Evolutionary conservation across 441 rosid species (phyloP).

Genomic region (Francoa sonchifolia): DNA sequence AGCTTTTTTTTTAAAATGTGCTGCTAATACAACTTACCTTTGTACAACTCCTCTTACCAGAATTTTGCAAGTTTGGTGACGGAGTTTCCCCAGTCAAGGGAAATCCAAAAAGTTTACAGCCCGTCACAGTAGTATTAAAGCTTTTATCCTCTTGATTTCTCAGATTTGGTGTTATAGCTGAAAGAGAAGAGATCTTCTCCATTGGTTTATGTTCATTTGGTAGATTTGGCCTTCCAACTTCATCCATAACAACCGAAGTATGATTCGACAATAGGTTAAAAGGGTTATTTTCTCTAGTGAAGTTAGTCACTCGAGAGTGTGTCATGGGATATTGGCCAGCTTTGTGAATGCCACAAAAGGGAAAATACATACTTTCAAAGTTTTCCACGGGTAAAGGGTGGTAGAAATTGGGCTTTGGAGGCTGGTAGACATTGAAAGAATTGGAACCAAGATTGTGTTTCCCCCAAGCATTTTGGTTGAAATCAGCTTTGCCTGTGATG

Average conservation of each 20-base stretch:
- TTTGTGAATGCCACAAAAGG: slow-evolving; percentile 25
- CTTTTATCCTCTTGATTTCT: slow-evolving; percentile 27
- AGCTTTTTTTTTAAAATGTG: slow-evolving; percentile 5
- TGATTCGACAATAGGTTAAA: slow-evolving; percentile 21
- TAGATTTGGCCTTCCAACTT: slow-evolving; percentile 24
- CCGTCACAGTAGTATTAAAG: slow-evolving; percentile 27
- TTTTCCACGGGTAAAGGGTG: slow-evolving; percentile 33
- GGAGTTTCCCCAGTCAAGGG: slow-evolving; percentile 50
- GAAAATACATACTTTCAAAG: slow-evolving; percentile 24
- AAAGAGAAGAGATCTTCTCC: slow-evolving; percentile 26
- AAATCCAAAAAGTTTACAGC: slow-evolving; percentile 83
- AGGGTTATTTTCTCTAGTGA: slow-evolving; percentile 30
- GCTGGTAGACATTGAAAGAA: slow-evolving; percentile 33
- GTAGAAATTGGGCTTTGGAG: slow-evolving; percentile 32
- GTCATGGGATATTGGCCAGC: slow-evolving; percentile 21
- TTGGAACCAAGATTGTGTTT: slow-evolving; percentile 28
- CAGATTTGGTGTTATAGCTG: slow-evolving; percentile 22
- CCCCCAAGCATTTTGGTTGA: slow-evolving; percentile 40
- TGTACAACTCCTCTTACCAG: slow-evolving; percentile 87
- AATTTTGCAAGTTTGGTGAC: slow-evolving; percentile 35
- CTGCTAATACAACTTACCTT: slow-evolving; percentile 44
- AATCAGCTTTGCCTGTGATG: slow-evolving; percentile 40
- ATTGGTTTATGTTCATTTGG: slow-evolving; percentile 25
- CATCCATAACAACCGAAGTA: slow-evolving; percentile 22
- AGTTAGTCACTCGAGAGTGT: slow-evolving; percentile 21